A percentile compares a stretch with the other conserved stretches of the same genome.
These are phyloP conservation scores for Hyphopichia homilentoma DNA, from an alignment of 805 yeast species.

Conservation along the genomic window DNA sequence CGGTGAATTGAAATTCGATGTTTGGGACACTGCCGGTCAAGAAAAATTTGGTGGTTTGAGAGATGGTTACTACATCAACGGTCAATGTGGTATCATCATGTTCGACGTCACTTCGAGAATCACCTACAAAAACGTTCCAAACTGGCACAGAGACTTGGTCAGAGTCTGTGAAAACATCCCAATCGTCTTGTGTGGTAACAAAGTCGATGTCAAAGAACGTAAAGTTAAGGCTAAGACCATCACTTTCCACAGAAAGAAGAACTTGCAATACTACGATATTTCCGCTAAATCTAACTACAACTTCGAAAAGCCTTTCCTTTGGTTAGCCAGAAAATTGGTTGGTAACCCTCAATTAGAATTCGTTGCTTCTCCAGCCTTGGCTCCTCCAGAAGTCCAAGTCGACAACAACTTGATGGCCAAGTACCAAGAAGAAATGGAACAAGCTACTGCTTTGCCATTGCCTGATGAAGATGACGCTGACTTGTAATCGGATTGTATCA, in stretches of 20 bases:
- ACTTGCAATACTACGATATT: slow-evolving; percentile 98
- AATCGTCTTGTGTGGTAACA: slow-evolving; percentile 98
- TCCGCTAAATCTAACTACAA: slow-evolving; percentile 99
- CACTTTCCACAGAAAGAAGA: slow-evolving; percentile 99
- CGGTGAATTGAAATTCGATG: slow-evolving; percentile 98
- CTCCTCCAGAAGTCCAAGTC: slow-evolving; percentile 98
- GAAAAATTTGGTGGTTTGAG: slow-evolving; percentile 99
- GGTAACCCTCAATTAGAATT: slow-evolving; percentile 98
- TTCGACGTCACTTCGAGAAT: slow-evolving; percentile 99
- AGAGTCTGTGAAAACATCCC: slow-evolving; percentile 99
- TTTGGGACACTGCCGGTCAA: slow-evolving; percentile 99
- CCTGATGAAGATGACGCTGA: slow-evolving; percentile 99
- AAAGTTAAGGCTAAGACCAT: slow-evolving; percentile 99
- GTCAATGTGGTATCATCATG: slow-evolving; percentile 99
- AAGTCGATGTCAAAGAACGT: slow-evolving; percentile 99
- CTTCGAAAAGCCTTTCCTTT: slow-evolving; percentile 99
- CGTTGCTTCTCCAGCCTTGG: slow-evolving; percentile 98
- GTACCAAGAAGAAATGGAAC: slow-evolving; percentile 99
- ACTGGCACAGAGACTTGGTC: slow-evolving; percentile 99
- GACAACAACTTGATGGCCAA: slow-evolving; percentile 95
- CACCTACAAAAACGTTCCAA: slow-evolving; percentile 99
- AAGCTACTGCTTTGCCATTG: slow-evolving; percentile 98
- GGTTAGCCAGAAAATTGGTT: slow-evolving; percentile 99
- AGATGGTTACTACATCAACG: slow-evolving; percentile 99
- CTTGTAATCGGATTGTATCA: slow-evolving; percentile 52